These are phyloP conservation scores for Persicaria maculosa DNA, from an alignment of 148 eudicot genomes.

Conservation along the genomic window DNA sequence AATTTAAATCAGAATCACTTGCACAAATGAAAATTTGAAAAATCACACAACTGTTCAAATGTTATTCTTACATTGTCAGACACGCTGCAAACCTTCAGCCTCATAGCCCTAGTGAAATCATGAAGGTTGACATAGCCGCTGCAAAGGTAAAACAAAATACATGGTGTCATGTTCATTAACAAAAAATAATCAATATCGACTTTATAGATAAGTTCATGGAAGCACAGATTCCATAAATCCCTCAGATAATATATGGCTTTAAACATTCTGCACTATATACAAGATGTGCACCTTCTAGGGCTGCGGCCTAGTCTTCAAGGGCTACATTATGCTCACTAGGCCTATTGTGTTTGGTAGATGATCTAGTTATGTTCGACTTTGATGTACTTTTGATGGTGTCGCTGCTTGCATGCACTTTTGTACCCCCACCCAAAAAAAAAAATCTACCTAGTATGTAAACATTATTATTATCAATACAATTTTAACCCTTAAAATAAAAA, in stretches of 20 bases:
- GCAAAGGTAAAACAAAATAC: neutral
- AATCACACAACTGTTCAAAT: neutral
- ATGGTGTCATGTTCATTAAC: neutral
- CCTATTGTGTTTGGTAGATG: no score
- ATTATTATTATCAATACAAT: no score
- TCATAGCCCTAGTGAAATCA: conserved; percentile 12
- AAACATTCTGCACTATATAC: no score
- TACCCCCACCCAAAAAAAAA: no score
- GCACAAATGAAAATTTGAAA: neutral
- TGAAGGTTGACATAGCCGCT: conserved; percentile 13
- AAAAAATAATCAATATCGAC: neutral
- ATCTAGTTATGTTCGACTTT: no score
- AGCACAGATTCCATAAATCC: neutral
- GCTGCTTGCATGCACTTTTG: no score
- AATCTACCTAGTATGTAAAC: no score
- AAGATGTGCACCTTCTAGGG: no score
- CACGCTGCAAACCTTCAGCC: conserved; percentile 10
- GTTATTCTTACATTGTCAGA: conserved; percentile 9
- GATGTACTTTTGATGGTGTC: no score
- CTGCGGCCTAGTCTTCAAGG: no score
- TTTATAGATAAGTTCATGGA: neutral
- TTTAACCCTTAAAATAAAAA: neutral
- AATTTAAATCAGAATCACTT: neutral
- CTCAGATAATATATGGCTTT: no score
- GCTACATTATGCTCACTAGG: no score